Base-by-base conservation (phyloP, 73 alveolate genomes). In the Paramecium primaurelia region DNA sequence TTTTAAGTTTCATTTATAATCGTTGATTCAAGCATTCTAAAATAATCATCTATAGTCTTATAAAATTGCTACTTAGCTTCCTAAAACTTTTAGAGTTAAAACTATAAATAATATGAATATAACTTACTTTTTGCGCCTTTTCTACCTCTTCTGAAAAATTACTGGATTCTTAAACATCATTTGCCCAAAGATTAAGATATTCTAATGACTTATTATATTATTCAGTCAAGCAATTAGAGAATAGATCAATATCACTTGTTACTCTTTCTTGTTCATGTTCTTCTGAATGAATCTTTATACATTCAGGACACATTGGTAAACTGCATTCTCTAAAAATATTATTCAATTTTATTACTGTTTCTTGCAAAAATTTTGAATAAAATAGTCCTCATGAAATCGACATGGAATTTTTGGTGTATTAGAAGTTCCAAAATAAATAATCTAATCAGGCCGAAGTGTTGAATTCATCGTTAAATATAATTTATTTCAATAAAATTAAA, bases 261-360 rank as follows among this genome's bases (percentile, higher is more conserved):
- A 28, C 20, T 32, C 84, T 34, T 32, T 64, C 47, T 64, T 20
- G 12, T 11, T 28, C 84, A 37, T 73, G 87, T 14, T 73, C 87
- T 2, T 73, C 87, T 6, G 64, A 32, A 73, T 73, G 87, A 73
- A 73, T 73, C 26, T 73, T 73, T 37, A 73, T 44, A 73, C 87
- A 73, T 37, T 37, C 87, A 11, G 87, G 38, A 40, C 87, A 73
- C 59, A 73, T 37, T 37, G 87, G 87, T 37, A 73, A 37, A 73
- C 58, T 25, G 36, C 87, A 73, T 2, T 73, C 87, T 34, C 87
- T 73, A 73, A 37, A 22, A 30, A 1, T 73, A 37, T 32, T 14
- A 20, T 73, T 30, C 87, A 12, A 8, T 12, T 40, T 4, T 36
- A 54, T 1, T 73, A 73, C 87, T 37, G 40, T 37, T 38, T 73